Evolutionary conservation across 106 monocot species (phyloP).

Genomic region (Allium fistulosum): DNA sequence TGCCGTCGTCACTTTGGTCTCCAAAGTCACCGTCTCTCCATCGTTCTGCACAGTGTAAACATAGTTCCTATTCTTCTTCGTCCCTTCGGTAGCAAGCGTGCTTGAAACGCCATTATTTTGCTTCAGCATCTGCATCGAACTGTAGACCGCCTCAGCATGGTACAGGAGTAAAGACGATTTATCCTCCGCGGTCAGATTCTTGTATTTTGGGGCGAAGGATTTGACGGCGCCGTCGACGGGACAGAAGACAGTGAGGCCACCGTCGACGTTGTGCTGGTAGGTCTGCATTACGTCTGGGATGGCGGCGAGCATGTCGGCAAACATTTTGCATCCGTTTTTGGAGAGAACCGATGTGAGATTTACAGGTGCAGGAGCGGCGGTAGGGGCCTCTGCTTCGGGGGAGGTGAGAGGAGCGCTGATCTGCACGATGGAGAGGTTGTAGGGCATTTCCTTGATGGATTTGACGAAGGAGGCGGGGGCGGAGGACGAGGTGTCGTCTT

Average conservation of each 20-base stretch:
- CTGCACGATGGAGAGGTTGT: slow-evolving; percentile 33
- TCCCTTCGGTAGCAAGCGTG: slow-evolving; percentile 33
- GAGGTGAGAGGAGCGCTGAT: slow-evolving; percentile 20
- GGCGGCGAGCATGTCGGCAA: slow-evolving; percentile 45
- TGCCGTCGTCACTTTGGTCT: slow-evolving; percentile 19
- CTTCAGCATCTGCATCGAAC: slow-evolving; percentile 50
- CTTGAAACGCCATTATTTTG: slow-evolving; percentile 55
- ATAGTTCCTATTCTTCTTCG: slow-evolving; percentile 17
- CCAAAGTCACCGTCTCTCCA: slow-evolving; percentile 11
- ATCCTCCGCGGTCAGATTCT: slow-evolving; percentile 58
- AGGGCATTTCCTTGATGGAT: slow-evolving; percentile 18
- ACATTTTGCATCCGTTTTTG: slow-evolving; percentile 36
- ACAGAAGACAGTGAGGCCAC: slow-evolving; percentile 79
- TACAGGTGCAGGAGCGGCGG: slow-evolving; percentile 24
- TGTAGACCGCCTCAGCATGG: slow-evolving; percentile 76
- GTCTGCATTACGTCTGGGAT: slow-evolving; percentile 34
- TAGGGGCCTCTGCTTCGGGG: slow-evolving; percentile 26
- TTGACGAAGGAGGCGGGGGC: slow-evolving; percentile 16
- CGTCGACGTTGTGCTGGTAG: slow-evolving; percentile 35
- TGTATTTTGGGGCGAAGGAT: slow-evolving; percentile 54
- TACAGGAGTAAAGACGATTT: slow-evolving; percentile 66
- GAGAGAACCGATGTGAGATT: slow-evolving; percentile 41
- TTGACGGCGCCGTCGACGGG: slow-evolving; percentile 58
- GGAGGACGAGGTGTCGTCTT: slow-evolving; percentile 3
- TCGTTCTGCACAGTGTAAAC: slow-evolving; percentile 22